Evolutionary conservation across 1,284 basidiomycete species (phyloP).

Genomic region (Limonomyces culmigenus): DNA sequence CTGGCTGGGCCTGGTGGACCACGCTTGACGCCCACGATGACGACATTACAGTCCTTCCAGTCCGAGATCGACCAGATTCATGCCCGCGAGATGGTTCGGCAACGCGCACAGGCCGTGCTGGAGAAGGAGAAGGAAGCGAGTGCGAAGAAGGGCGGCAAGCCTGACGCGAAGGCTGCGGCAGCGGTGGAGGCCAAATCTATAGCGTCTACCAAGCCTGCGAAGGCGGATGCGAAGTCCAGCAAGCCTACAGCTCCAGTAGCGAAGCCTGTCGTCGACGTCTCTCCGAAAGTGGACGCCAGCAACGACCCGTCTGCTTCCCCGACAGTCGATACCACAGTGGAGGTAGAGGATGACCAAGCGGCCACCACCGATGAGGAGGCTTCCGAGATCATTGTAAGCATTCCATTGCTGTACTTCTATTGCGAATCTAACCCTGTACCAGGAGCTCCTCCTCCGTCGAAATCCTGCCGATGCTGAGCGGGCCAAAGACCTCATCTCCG

Average conservation of each 20-base stretch:
- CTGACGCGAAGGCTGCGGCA: slow-evolving; percentile 15
- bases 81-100: slow-evolving; percentile 41
- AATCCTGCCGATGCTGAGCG: slow-evolving; percentile 24
- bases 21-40: slow-evolving; percentile 35
- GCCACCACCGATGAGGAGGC: neutral
- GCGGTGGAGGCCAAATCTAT: neutral
- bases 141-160: slow-evolving; percentile 19
- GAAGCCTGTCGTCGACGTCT: slow-evolving; percentile 2
- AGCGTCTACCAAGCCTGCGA: slow-evolving; percentile 11
- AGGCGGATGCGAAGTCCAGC: slow-evolving; percentile 3
- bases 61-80: slow-evolving; percentile 61
- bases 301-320: neutral
- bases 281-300: neutral
- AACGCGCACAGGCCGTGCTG: slow-evolving; percentile 24
- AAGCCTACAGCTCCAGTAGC: too few relatives aligned
- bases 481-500: slow-evolving; percentile 47
- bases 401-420: too few relatives aligned
- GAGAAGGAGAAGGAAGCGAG: slow-evolving; percentile 17
- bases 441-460: slow-evolving; percentile 34
- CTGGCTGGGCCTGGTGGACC: too few relatives aligned
- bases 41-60: slow-evolving; percentile 53
- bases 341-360: neutral
- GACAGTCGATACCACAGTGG: neutral
- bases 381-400: too few relatives aligned
- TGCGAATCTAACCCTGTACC: slow-evolving; percentile 2